Base-by-base conservation (phyloP, 345 rosid genomes). In the Kernera saxatilis region DNA sequence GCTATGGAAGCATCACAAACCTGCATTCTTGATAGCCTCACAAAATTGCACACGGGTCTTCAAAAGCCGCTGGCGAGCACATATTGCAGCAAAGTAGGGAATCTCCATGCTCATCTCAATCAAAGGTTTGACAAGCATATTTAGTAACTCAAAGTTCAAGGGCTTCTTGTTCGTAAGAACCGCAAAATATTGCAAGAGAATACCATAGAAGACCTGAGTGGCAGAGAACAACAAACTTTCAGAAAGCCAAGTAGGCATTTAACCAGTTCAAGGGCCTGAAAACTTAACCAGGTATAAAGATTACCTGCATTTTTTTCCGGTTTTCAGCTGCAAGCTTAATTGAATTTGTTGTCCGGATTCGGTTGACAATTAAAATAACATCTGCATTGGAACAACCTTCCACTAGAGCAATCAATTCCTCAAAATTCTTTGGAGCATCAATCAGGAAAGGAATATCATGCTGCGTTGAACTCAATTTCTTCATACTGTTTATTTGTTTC, bases 81-180 rank as follows among this genome's bases (percentile, higher is more conserved):
- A 94, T 62, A 91, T 85, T 77, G 99, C 99, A 29, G 98, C 90
- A 48, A 93, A 93, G 79, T 87, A 93, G 29, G 99, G 97, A 50
- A 94, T 89, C 84, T 89, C 93, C 61, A 60, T 64, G 75, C 97
- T 91, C 83, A 94, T 85, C 72, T 94, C 99, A 81, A 89, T 79
- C 61, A 94, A 73, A 30, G 96, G 99, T 82, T 87, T 88, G 75
- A 86, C 93, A 65, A 93, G 82, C 84, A 84, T 55, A 78, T 86
- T 91, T 75, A 88, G 71, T 80, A 91, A 77, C 82, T 91, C 91
- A 73, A 84, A 81, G 79, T 89, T 88, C 72, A 91, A 74, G 52
- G 96, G 93, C 80, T 69, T 84, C 61, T 80, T 84, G 80, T 75
- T 87, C 55, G 96, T 84, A 74, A 81, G 77, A 52, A 89, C 83